Conservation (phyloP, 495 filamentous ascomycete species). For the Penicillium lividum region DNA sequence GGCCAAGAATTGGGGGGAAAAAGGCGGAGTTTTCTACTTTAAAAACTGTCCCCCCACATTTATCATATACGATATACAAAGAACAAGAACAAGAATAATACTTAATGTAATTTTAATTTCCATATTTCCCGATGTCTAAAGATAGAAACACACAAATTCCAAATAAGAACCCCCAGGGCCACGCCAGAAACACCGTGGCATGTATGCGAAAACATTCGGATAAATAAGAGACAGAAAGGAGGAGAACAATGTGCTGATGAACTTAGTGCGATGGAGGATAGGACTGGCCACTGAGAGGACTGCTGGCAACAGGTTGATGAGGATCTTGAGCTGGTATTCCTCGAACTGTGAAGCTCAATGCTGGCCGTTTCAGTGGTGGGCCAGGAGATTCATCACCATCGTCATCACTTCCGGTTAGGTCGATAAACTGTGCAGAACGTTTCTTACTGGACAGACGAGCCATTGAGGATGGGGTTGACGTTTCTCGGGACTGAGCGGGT, state of each 20-base stretch:
- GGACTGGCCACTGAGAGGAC: conserved; percentile 23
- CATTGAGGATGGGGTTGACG: conserved; percentile 50
- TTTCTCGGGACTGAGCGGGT: conserved; percentile 55
- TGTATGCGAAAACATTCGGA: not conserved
- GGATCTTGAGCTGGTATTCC: conserved; percentile 25
- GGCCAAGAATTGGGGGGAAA: not conserved
- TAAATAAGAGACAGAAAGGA: conserved; percentile 11
- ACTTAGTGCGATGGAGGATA: conserved; percentile 24
- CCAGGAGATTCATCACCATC: conserved; percentile 66
- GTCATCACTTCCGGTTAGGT: conserved; percentile 70
- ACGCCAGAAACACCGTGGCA: conserved; percentile 28
- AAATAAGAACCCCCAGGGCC: conserved; percentile 17
- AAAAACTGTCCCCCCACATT: not conserved
- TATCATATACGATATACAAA: not conserved
- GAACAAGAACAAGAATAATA: not conserved
- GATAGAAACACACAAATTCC: not conserved
- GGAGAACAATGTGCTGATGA: not conserved
- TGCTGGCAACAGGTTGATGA: conserved; percentile 25
- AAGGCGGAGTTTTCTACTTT: not conserved
- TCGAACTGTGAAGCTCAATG: conserved; percentile 23
- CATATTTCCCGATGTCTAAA: not conserved
- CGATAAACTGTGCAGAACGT: conserved; percentile 68
- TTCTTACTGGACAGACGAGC: conserved; percentile 55
- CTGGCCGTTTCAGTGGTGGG: conserved; percentile 55
- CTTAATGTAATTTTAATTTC: no score